Evolutionary conservation across 345 rosid species (phyloP).

Genomic region (Arabis hirsuta): DNA sequence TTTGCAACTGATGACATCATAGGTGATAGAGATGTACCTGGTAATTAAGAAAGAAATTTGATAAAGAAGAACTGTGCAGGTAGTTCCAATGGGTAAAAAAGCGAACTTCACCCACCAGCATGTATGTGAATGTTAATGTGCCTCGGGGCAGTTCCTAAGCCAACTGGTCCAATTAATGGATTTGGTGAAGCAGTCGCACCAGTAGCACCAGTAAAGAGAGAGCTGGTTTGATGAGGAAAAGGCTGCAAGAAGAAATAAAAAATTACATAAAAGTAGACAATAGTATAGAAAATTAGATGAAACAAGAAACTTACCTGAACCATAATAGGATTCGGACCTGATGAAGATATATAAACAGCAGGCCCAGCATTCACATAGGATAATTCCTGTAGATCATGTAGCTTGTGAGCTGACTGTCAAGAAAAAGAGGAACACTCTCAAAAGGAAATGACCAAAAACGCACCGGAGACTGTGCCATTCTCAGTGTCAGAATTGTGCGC

Average conservation of each 20-base stretch:
- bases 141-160: conserved; percentile 70
- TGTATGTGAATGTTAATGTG: conserved; percentile 91
- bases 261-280: conserved; percentile 9
- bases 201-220: conserved; percentile 70
- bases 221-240: conserved; percentile 77
- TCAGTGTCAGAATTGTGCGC: conserved; percentile 77
- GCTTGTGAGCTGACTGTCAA: conserved; percentile 29
- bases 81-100: conserved; percentile 9
- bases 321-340: conserved; percentile 97
- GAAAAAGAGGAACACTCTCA: not conserved
- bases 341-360: conserved; percentile 85
- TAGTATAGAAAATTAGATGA: not conserved
- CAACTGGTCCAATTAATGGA: conserved; percentile 58
- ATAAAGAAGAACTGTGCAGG: not conserved
- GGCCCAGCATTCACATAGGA: conserved; percentile 88
- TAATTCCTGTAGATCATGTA: conserved; percentile 55
- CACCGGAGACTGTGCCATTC: conserved; percentile 85
- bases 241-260: conserved; percentile 62
- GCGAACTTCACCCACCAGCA: conserved; percentile 67
- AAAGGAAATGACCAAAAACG: conserved; percentile 28
- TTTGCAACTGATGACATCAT: conserved; percentile 57
- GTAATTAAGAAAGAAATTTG: conserved; percentile 32
- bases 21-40: conserved; percentile 65
- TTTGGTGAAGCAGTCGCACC: conserved; percentile 59
- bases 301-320: conserved; percentile 68